A percentile compares a stretch with the other conserved stretches of the same genome.
phyloP scores from a whole-genome alignment of 108 stramenopile species.

The Fragilaria radians region DNA sequence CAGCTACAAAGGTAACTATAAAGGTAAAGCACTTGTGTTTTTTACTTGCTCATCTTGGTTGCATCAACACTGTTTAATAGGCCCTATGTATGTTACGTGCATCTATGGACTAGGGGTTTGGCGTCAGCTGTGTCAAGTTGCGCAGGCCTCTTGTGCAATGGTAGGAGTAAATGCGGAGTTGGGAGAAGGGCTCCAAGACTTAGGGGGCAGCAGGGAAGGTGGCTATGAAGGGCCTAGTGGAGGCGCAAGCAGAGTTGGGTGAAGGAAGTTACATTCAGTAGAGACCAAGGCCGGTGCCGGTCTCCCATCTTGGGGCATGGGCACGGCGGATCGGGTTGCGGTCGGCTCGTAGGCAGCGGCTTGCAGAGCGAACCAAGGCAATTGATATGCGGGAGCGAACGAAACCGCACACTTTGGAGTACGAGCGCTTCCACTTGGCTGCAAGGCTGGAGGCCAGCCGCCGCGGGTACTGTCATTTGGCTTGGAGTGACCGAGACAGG shows the following conservation, averaged over 20 bases:
- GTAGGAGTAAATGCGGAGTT: background rate
- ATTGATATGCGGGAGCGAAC: background rate
- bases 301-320: background rate
- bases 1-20: too few relatives aligned
- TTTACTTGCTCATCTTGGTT: too few relatives aligned
- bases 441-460: background rate
- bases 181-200: background rate
- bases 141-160: too few relatives aligned
- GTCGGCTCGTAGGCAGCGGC: background rate
- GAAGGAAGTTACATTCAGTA: background rate
- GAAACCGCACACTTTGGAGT: background rate
- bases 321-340: background rate
- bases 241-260: background rate
- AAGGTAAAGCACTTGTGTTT: too few relatives aligned
- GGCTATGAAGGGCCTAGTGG: background rate
- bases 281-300: background rate
- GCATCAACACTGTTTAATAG: too few relatives aligned
- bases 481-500: slow-evolving; percentile 16
- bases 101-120: too few relatives aligned
- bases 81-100: slow-evolving; percentile 1
- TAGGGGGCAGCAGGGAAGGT: background rate
- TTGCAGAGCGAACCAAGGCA: background rate
- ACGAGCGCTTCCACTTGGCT: background rate
- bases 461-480: slow-evolving; percentile 15
- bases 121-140: too few relatives aligned